Conservation (phyloP, 2,329 filamentous ascomycete species). For the Cladosporium sp. region DNA sequence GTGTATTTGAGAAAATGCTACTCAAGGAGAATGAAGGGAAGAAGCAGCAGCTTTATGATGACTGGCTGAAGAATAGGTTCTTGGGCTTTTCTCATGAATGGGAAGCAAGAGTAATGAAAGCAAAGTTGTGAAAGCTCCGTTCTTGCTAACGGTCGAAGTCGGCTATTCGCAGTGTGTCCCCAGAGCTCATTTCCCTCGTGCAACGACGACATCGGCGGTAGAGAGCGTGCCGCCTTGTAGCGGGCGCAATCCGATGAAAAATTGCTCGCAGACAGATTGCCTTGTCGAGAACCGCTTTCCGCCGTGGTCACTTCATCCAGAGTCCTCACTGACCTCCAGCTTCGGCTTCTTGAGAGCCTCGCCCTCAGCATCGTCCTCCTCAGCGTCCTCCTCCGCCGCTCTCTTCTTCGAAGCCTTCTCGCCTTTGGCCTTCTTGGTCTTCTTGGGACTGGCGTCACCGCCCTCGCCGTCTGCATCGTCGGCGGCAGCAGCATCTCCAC, state of each 20-base stretch:
- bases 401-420: constrained; percentile 1
- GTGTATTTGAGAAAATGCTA: constrained; percentile 78
- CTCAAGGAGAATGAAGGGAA: constrained; percentile 26
- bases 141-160: neutral
- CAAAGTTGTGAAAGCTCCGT: constrained; percentile 27
- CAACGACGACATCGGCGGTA: neutral
- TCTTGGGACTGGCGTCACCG: neutral
- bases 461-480: neutral
- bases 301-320: neutral
- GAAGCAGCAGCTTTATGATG: constrained; percentile 36
- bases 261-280: neutral
- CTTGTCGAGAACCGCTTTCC: neutral
- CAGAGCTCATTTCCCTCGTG: neutral
- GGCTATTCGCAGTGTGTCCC: neutral
- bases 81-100: constrained; percentile 43
- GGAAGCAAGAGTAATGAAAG: constrained; percentile 32
- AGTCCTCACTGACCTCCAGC: constrained; percentile 7
- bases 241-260: neutral
- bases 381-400: constrained; percentile 6
- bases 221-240: neutral
- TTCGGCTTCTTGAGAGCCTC: constrained; percentile 14
- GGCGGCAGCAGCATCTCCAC: constrained; percentile 4
- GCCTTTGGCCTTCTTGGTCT: constrained; percentile 2
- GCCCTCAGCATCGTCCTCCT: constrained; percentile 1
- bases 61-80: constrained; percentile 40